phyloP scores from a whole-genome alignment of 2,329 filamentous ascomycete genomes.

The Dendrostoma leiphaemia region DNA sequence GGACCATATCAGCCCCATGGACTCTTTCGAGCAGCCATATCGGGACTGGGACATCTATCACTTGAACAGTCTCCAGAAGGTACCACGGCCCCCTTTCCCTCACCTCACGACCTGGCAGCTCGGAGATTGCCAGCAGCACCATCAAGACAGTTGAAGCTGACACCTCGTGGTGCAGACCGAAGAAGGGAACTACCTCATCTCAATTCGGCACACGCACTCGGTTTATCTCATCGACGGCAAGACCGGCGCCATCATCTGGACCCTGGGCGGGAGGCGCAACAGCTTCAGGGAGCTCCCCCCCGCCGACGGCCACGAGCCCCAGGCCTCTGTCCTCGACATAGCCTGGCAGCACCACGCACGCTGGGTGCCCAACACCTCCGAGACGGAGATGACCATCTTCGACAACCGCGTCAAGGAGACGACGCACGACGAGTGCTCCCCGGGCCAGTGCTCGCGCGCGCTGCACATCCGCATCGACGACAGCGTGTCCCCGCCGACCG shows the following conservation, averaged over 20 bases:
- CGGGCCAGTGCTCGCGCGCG: slow-evolving; percentile 30
- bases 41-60: slow-evolving; percentile 54
- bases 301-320: background rate
- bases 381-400: slow-evolving; percentile 36
- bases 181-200: slow-evolving; percentile 52
- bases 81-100: background rate
- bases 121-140: no score
- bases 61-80: slow-evolving; percentile 50
- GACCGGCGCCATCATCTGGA: slow-evolving; percentile 49
- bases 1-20: slow-evolving; percentile 25
- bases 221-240: slow-evolving; percentile 46
- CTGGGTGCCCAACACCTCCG: slow-evolving; percentile 31
- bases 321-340: slow-evolving; percentile 18
- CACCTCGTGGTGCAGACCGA: slow-evolving; percentile 3
- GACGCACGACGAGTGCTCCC: slow-evolving; percentile 21
- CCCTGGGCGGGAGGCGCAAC: slow-evolving; percentile 47
- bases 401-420: slow-evolving; percentile 41
- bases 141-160: background rate
- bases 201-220: slow-evolving; percentile 45
- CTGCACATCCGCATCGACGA: slow-evolving; percentile 38
- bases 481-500: slow-evolving; percentile 36
- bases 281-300: slow-evolving; percentile 34
- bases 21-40: slow-evolving; percentile 11
- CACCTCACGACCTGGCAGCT: background rate
- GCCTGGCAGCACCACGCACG: slow-evolving; percentile 49